phyloP scores from a whole-genome alignment of 352 stramenopile species.

The Globisporangium parvum region DNA sequence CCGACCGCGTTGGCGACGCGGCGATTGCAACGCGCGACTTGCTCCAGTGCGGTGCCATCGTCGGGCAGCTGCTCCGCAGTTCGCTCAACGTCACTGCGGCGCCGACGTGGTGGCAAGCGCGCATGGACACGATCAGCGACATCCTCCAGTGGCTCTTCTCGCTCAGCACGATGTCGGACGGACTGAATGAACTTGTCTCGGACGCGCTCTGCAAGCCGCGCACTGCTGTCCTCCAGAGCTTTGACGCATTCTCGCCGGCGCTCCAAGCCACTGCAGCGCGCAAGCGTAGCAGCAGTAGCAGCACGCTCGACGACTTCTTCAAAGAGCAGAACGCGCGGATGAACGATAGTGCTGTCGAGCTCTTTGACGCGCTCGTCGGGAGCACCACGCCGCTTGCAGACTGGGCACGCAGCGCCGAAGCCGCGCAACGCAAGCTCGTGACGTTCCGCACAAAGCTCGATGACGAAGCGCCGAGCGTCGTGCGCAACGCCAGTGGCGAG shows the following conservation, averaged over 20 bases:
- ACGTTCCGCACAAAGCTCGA: conserved; percentile 15
- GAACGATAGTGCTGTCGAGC: conserved; percentile 10
- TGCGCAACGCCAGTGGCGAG: conserved; percentile 28
- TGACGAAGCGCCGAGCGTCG: conserved; percentile 8
- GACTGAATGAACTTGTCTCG: conserved; percentile 61
- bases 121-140: conserved; percentile 42
- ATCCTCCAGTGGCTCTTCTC: conserved; percentile 72
- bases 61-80: conserved; percentile 45
- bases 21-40: conserved; percentile 36
- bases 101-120: conserved; percentile 59
- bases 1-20: conserved; percentile 54
- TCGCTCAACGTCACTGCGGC: conserved; percentile 70
- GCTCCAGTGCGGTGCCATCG: conserved; percentile 38
- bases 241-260: conserved; percentile 22
- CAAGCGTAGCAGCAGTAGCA: neutral
- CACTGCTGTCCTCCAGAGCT: conserved; percentile 24
- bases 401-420: conserved; percentile 29
- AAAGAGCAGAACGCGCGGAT: conserved; percentile 18
- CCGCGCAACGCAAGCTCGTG: conserved; percentile 24
- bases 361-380: conserved; percentile 8
- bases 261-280: conserved; percentile 15
- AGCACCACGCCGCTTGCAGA: neutral
- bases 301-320: conserved; percentile 15
- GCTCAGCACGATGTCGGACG: conserved; percentile 67
- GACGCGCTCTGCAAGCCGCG: conserved; percentile 54